Evolutionary conservation across 1,139 yeast genomes (phyloP), one percentile per base, ranked within the genome.

Genomic region (Taiozyma sp.): DNA sequence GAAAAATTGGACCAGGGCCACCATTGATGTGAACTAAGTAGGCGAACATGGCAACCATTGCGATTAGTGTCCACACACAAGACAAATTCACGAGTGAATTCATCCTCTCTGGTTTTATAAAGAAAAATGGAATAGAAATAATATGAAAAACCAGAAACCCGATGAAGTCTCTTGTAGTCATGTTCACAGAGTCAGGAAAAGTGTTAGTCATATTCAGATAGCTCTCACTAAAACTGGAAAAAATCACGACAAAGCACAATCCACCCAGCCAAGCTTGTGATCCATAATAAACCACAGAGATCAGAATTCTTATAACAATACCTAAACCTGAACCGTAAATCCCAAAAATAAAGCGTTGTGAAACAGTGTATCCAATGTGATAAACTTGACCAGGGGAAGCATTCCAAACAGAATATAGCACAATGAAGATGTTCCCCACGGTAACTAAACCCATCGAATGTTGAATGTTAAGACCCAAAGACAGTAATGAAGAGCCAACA

Each of bases 261-360:
- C 71, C 72, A 23, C 73, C 74, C 4, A 70, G 57, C 69, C 72
- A 71, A 3, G 71, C 65, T 47, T 64, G 67, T 8, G 65, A 58
- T 4, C 67, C 70, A 51, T 61, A 70, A 56, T 65, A 69, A 23
- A 71, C 74, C 45, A 71, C 62, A 8, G 70, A 62, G 42, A 71
- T 54, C 27, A 71, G 54, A 40, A 68, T 65, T 58, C 75, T 64
- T n/a, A 70, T 64, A 5, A 64, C 36, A 36, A 71, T 66, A 14
- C 73, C 74, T 1, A 71, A 43, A 16, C 54, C 57, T 0, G 73
- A 69, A 1, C 75, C 75, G 40, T 63, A 58, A 10, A 67, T 54
- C 12, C 70, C 70, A 57, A 67, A 67, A 4, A 65, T 58, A 52
- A 66, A 52, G 50, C 70, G 55, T 46, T 66, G 70, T 43, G 65